phyloP scores from a whole-genome alignment of 23 red algal genomes.

The Cyanidiococcus yangmingshanensis region DNA sequence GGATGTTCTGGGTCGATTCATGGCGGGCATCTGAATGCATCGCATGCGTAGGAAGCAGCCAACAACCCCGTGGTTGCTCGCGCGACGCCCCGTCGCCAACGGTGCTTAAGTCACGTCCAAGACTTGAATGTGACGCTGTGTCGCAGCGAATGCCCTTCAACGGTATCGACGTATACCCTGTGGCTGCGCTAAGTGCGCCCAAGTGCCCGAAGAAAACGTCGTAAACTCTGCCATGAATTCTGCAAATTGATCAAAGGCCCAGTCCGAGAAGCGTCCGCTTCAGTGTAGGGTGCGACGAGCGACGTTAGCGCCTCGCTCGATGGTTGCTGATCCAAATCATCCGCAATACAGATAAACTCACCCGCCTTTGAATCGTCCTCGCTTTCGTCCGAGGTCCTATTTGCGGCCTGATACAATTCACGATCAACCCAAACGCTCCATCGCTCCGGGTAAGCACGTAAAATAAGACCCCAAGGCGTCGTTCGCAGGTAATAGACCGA shows the following conservation, averaged over 20 bases:
- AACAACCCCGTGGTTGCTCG: too few species aligned
- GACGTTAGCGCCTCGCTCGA: background rate
- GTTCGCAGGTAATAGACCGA: conserved; percentile 49
- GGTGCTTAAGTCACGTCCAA: too few species aligned
- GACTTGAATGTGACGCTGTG: too few species aligned
- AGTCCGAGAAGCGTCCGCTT: background rate
- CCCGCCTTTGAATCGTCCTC: background rate
- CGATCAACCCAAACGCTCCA: conserved; percentile 60
- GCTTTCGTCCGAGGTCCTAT: background rate
- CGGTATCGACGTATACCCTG: too few species aligned
- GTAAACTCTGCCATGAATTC: background rate
- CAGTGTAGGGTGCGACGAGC: background rate
- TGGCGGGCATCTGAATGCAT: too few species aligned
- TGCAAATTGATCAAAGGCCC: background rate
- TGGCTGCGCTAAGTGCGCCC: background rate
- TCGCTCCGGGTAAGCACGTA: conserved; percentile 32
- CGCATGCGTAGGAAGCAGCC: too few species aligned
- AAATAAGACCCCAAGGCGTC: conserved; percentile 50
- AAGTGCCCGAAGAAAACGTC: background rate
- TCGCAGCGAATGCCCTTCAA: too few species aligned
- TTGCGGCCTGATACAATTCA: background rate
- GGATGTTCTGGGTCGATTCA: too few species aligned
- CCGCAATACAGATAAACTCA: background rate
- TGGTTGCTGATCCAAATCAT: background rate
- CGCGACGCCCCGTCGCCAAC: too few species aligned